Conservation (phyloP, 345 rosid genomes). For the Angophora floribunda region DNA sequence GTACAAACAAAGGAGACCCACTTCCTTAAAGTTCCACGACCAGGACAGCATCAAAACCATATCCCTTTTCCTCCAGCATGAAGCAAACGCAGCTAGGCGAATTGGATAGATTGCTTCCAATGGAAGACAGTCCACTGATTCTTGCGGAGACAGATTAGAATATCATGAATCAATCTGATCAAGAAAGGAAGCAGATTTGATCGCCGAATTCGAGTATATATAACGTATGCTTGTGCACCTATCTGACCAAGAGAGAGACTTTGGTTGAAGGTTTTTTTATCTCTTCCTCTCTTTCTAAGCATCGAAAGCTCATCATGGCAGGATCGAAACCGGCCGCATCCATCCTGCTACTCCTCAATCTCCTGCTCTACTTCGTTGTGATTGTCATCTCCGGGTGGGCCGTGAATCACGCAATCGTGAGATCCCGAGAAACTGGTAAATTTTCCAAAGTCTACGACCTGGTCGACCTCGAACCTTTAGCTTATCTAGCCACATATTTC, state of each 20-base stretch:
- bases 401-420: constrained; percentile 56
- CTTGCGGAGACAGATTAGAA: not conserved
- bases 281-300: not conserved
- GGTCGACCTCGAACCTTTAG: not conserved
- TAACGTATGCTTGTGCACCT: not conserved
- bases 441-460: not conserved
- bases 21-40: not conserved
- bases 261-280: not conserved
- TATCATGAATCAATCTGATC: not conserved
- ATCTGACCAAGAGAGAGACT: not conserved
- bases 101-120: constrained; percentile 36
- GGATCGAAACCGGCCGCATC: constrained; percentile 59
- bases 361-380: constrained; percentile 55
- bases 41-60: not conserved
- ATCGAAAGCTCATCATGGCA: constrained; percentile 29
- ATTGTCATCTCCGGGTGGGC: constrained; percentile 68
- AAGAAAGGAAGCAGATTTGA: not conserved
- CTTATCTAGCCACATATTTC: not conserved
- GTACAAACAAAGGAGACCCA: not conserved
- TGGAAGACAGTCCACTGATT: constrained; percentile 17
- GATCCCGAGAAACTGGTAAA: constrained; percentile 55
- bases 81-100: constrained; percentile 17
- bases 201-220: not conserved
- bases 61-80: constrained; percentile 12
- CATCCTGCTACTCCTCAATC: constrained; percentile 55